Percentiles rank a stretch among this genome's conserved stretches.
phyloP scores from a whole-genome alignment of 2,329 filamentous ascomycete genomes.

The Ophidiomyces ophidiicola region DNA sequence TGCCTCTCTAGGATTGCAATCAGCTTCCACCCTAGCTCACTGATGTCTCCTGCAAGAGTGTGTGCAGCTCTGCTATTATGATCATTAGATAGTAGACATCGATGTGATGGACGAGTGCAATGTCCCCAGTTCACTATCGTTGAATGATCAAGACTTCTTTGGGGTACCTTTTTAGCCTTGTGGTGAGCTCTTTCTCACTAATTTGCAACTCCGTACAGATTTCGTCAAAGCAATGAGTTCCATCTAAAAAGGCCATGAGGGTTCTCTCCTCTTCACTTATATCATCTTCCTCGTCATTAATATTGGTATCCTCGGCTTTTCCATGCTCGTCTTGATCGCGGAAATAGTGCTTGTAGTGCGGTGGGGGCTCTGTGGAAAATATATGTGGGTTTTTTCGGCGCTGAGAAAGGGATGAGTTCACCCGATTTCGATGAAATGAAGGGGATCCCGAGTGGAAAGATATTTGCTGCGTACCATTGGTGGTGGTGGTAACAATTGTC shows the following conservation, averaged over 20 bases:
- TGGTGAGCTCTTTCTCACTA: conserved; percentile 36
- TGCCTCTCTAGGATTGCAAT: no score
- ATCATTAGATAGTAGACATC: no score
- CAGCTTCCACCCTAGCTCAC: no score
- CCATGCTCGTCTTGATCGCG: conserved; percentile 2
- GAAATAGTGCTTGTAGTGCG: background rate
- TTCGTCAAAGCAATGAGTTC: conserved; percentile 40
- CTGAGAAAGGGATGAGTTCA: background rate
- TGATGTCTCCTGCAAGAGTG: no score
- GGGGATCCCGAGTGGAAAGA: conserved; percentile 12
- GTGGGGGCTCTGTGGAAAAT: background rate
- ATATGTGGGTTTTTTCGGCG: conserved; percentile 4
- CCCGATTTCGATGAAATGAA: conserved; percentile 8
- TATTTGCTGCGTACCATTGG: conserved; percentile 7
- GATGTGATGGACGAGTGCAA: background rate
- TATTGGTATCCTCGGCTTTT: conserved; percentile 1
- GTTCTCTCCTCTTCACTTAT: conserved; percentile 16
- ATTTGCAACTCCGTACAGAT: conserved; percentile 40
- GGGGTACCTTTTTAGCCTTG: conserved; percentile 32
- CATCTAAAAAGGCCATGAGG: conserved; percentile 35
- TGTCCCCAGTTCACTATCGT: conserved; percentile 23
- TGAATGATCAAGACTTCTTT: conserved; percentile 38
- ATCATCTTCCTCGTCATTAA: conserved; percentile 5
- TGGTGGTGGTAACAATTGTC: conserved; percentile 10
- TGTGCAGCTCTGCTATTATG: no score